Base-by-base conservation (phyloP, 2,329 filamentous ascomycete species). In the Pseudopithomyces maydicus region DNA sequence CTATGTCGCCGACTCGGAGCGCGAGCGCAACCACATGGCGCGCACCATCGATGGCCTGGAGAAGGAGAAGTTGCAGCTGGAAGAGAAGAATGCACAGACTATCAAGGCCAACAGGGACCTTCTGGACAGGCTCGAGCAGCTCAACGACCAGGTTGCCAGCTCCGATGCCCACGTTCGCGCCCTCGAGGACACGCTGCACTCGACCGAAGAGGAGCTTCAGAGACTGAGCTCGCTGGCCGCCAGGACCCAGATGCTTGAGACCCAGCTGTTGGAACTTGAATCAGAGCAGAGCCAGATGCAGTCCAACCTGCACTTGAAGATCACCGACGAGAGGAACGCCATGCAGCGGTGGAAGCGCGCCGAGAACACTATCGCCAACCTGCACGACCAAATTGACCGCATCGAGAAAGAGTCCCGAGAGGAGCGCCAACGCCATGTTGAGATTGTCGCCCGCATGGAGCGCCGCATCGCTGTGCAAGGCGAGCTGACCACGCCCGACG, bases 1-100 rank as follows among this genome's bases (percentile, higher is more conserved):
- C 57, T 97, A 96, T 78, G 94, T 97, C 84, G 89, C 89, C 66
- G 92, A 97, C 75, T 92, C 93, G 57, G 92, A 97, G 80, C 87
- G 88, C 66, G 92, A 97, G 74, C 90, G 93, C 58, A 80, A 83
- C 59, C 85, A 88, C 59, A 87, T 97, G 78, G 84, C 85, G 43
- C 77, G 81, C 45, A 90, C 85, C 59, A 92, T 97, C 72, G 88
- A 90, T 66, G 83, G 83, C 62, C 82, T 99, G 51, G 91, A 96
- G 78, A 76, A 75, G 49, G 83, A 88, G 65, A 97, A 96, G 78
- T 65, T 74, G 52, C 70, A 71, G 44, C 84, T 96, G 59, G 91
- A 97, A 76, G 81, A 82, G 41, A 84, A 86, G 69, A 99, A 98
- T 78, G 87, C 88, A 53, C 83, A 83, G 58, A 90, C 89, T 26